Conservation (phyloP, 2,329 filamentous ascomycete genomes). For the Byssothecium circinans region DNA sequence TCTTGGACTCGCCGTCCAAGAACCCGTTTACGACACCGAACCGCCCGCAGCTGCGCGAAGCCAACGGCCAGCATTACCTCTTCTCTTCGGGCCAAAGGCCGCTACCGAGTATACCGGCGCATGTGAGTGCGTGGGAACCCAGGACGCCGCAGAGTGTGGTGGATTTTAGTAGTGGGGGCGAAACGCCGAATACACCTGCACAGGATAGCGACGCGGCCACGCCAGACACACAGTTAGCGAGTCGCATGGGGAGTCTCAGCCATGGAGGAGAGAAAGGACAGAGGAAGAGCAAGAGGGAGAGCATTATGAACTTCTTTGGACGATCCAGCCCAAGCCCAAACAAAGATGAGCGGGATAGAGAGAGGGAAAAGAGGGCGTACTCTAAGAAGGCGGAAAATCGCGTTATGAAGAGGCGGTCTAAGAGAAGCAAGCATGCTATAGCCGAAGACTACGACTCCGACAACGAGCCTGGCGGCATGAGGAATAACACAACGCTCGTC, state of each 20-base stretch:
- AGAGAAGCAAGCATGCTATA: slow-evolving; percentile 23
- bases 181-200: slow-evolving; percentile 52
- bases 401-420: slow-evolving; percentile 39
- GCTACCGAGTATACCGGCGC: slow-evolving; percentile 41
- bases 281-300: slow-evolving; percentile 32
- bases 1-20: slow-evolving; percentile 54
- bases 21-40: slow-evolving; percentile 37
- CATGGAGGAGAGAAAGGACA: slow-evolving; percentile 26
- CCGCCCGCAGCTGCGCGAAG: slow-evolving; percentile 52
- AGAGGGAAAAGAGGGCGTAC: slow-evolving; percentile 27
- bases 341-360: slow-evolving; percentile 35
- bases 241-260: slow-evolving; percentile 29
- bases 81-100: slow-evolving; percentile 47
- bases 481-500: neutral
- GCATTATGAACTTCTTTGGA: slow-evolving; percentile 31
- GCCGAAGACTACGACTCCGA: slow-evolving; percentile 33
- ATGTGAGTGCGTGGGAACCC: slow-evolving; percentile 37
- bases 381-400: slow-evolving; percentile 45
- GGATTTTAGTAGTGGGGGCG: slow-evolving; percentile 52
- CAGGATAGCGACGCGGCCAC: slow-evolving; percentile 48
- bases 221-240: slow-evolving; percentile 41
- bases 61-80: slow-evolving; percentile 53
- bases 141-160: slow-evolving; percentile 40
- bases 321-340: slow-evolving; percentile 41
- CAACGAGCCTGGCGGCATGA: slow-evolving; percentile 11